Evolutionary conservation across 345 rosid genomes (phyloP), one percentile per base, ranked within the genome.

Genomic region (Cochlearia excelsa): DNA sequence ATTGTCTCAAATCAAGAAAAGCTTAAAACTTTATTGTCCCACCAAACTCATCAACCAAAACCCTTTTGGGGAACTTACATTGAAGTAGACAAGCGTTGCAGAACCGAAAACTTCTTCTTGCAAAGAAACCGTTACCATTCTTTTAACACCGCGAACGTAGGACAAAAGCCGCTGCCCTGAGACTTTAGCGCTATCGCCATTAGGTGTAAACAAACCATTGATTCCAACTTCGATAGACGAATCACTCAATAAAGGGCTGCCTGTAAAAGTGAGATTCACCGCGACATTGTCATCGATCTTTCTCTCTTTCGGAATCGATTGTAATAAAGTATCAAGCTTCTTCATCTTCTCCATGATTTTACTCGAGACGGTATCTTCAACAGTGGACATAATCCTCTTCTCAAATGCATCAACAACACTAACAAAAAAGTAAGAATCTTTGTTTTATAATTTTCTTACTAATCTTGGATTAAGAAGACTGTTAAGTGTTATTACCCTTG

Each of bases 341-440:
- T 26, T 59, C 68, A 90, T 78, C 59, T 75, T 84, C 67, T 86
- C 83, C 45, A 46, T 26, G 45, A 79, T 77, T 65, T 77, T 82
- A 68, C 74, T 63, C 54, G 81, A 70, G 45, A 84, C 70, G 9
- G 79, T 79, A 4, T 68, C 54, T 63, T 84, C 87, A 66, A 86
- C 70, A 23, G 80, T 75, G 5, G 89, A 76, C 3, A 60, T 72
- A 65, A 86, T 80, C 58, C 63, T 66, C 35, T 81, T 70, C 51
- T 72, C 66, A 75, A 86, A 89, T 34, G 87, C 92, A 76, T 80
- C 77, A 51, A 81, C 71, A 39, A 84, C 7, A 69, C 92, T 89
- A 79, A 45, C 65, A 43, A 55, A 6, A 9, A 10, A 11, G 6
- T 41, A 55, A 54, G 9, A 54, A 26, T 4, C 33, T 1, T 41